Percentiles rank a stretch among this genome's conserved stretches.
Evolutionary conservation across 2,329 filamentous ascomycete species (phyloP).

Genomic region (Talaromyces piceae): DNA sequence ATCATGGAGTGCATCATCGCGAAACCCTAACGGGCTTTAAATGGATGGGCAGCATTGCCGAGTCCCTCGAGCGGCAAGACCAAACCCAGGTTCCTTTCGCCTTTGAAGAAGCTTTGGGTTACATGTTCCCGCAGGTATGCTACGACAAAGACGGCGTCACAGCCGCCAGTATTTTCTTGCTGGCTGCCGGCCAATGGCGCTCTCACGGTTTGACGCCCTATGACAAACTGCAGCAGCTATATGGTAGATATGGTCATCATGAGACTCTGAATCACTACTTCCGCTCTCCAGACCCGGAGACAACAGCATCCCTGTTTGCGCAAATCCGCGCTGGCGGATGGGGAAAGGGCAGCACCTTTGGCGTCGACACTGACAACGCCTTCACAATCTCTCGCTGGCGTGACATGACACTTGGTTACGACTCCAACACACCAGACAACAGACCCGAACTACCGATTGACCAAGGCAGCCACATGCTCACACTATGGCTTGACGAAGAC

Average conservation of each 20-base stretch:
- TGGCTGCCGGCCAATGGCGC: conserved; percentile 45
- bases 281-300: conserved; percentile 47
- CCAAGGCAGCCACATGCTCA: conserved; percentile 56
- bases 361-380: conserved; percentile 18
- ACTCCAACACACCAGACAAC: conserved; percentile 47
- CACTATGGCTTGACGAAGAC: conserved; percentile 47
- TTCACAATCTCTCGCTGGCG: conserved; percentile 52
- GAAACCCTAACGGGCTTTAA: conserved; percentile 62
- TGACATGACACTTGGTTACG: conserved; percentile 55
- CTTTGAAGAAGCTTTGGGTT: conserved; percentile 60
- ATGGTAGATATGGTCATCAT: conserved; percentile 52
- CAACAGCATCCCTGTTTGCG: conserved; percentile 49
- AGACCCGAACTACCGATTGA: conserved; percentile 51
- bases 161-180: conserved; percentile 53
- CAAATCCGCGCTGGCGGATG: conserved; percentile 42
- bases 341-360: conserved; percentile 41
- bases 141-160: conserved; percentile 60
- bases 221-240: conserved; percentile 50
- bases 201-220: conserved; percentile 49
- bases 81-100: conserved; percentile 50
- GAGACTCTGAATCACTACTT: conserved; percentile 59
- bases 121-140: conserved; percentile 57
- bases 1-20: conserved; percentile 50
- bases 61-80: conserved; percentile 38
- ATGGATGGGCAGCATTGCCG: conserved; percentile 57